Conservation (phyloP, 139 green algal genomes). For the Volvox africanus region DNA sequence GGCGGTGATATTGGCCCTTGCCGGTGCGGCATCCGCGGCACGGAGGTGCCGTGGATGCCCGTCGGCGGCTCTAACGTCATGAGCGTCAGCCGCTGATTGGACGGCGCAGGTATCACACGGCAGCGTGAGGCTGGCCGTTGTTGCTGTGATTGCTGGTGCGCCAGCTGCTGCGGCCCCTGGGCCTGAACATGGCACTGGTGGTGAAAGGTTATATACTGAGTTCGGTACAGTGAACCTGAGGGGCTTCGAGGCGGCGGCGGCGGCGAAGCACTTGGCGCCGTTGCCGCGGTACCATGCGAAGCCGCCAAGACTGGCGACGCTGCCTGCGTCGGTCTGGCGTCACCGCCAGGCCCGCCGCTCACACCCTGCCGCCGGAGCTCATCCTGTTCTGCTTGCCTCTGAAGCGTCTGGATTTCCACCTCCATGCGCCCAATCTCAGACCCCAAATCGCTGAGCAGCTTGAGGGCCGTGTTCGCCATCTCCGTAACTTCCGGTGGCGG, state of each 20-base stretch:
- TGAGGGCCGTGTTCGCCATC: slow-evolving; percentile 6
- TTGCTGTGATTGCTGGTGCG: not conserved
- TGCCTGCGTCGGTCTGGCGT: not conserved
- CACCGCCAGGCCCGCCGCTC: too few species aligned
- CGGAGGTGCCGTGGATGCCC: slow-evolving; percentile 14
- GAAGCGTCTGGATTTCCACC: slow-evolving; percentile 13
- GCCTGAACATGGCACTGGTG: not conserved
- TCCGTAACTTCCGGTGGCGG: not conserved
- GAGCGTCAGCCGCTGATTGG: not conserved
- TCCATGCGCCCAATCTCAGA: slow-evolving; percentile 34
- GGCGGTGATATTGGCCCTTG: not conserved
- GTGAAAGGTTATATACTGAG: not conserved
- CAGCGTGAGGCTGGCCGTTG: not conserved
- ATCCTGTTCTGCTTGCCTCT: slow-evolving; percentile 17
- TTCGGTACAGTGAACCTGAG: not conserved
- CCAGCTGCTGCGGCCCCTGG: not conserved
- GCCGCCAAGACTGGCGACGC: too few species aligned
- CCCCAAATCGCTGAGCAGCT: slow-evolving; percentile 28
- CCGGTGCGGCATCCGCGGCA: slow-evolving; percentile 6
- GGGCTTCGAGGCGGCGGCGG: not conserved
- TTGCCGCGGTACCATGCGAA: not conserved
- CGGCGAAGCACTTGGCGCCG: not conserved
- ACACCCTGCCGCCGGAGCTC: not conserved
- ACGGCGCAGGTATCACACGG: not conserved
- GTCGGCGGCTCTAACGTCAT: not conserved